Evolutionary conservation across 495 filamentous ascomycete genomes (phyloP).

Genomic region (Penicillium fimorum): DNA sequence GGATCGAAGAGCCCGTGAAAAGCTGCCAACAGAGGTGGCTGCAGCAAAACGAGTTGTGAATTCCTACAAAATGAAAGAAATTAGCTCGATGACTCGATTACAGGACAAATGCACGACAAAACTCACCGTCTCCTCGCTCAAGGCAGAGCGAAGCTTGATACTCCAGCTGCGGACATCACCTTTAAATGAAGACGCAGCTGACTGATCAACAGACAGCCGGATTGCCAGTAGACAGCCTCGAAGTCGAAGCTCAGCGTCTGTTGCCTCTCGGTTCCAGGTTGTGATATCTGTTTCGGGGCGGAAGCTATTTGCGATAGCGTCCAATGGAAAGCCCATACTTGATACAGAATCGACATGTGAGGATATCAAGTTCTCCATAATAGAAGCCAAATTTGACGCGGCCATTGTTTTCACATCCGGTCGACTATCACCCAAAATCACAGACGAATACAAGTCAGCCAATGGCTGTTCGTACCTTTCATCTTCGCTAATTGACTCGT

Average conservation of each 20-base stretch:
- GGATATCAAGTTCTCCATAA: constrained; percentile 29
- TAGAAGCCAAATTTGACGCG: constrained; percentile 35
- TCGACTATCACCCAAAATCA: constrained; percentile 30
- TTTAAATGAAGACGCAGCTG: constrained; percentile 14
- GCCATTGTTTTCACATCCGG: constrained; percentile 35
- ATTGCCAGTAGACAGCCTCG: constrained; percentile 59
- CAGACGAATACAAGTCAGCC: constrained; percentile 29
- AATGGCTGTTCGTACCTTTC: constrained; percentile 25
- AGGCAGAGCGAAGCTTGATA: constrained; percentile 36
- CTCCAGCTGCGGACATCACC: constrained; percentile 31
- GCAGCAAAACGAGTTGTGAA: constrained; percentile 65
- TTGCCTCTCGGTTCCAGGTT: constrained; percentile 42
- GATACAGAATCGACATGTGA: constrained; percentile 15
- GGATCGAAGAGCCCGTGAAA: constrained; percentile 31
- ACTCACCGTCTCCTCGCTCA: constrained; percentile 47
- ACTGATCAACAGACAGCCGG: constrained; percentile 41
- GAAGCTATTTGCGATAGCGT: constrained; percentile 26
- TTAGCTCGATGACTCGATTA: not conserved
- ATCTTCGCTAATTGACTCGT: constrained; percentile 24
- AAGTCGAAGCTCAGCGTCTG: constrained; percentile 43
- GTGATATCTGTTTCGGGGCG: constrained; percentile 23
- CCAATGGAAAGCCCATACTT: constrained; percentile 27
- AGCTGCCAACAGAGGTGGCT: constrained; percentile 40
- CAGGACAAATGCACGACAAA: not conserved
- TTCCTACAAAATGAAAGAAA: constrained; percentile 42